Percentiles rank a stretch among this genome's conserved stretches.
Evolutionary conservation across 345 rosid species (phyloP).

Genomic region (Eucalyptus rudis): DNA sequence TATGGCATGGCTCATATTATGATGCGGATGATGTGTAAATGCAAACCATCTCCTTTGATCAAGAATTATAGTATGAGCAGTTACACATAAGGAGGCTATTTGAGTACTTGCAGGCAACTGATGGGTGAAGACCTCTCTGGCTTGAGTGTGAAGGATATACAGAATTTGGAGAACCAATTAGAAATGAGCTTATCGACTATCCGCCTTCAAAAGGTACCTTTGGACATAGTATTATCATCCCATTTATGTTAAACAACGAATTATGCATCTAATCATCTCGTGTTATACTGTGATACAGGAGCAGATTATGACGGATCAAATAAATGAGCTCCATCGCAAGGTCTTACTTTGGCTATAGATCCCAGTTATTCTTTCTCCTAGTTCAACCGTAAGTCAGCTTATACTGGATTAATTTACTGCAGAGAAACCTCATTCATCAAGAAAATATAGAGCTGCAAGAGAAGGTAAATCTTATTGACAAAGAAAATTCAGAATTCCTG

Average conservation of each 20-base stretch:
- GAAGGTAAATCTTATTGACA: background rate
- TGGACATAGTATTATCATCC: background rate
- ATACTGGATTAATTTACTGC: background rate
- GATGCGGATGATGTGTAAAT: background rate
- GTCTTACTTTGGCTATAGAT: background rate
- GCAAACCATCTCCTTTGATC: background rate
- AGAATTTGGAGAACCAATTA: background rate
- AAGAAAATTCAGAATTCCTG: background rate
- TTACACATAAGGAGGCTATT: background rate
- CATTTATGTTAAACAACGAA: background rate
- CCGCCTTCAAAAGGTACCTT: background rate
- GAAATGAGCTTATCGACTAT: background rate
- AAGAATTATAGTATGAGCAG: background rate
- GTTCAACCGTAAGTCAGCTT: background rate
- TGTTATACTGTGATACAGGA: background rate
- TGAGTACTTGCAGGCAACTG: background rate
- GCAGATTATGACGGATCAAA: background rate
- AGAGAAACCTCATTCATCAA: background rate
- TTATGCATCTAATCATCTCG: background rate
- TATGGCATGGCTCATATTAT: background rate
- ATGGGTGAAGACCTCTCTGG: background rate
- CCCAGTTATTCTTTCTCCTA: background rate
- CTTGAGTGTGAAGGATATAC: background rate
- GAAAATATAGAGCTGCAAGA: background rate
- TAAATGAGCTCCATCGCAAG: background rate